phyloP scores from a whole-genome alignment of 169 alveolate genomes.

The Plasmodium sp. region DNA sequence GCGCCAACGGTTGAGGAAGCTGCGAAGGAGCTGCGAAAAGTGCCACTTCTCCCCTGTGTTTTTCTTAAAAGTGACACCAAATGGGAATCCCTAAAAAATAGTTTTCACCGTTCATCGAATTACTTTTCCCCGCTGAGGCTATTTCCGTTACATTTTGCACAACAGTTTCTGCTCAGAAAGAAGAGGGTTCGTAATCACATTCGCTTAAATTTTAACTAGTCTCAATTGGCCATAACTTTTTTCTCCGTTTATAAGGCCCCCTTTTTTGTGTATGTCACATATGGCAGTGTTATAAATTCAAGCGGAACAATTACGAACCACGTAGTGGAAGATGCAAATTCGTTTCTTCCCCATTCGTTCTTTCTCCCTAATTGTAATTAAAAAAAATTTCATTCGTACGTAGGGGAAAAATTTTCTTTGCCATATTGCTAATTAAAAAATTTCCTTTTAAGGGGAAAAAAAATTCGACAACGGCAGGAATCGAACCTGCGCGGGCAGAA shows the following conservation, averaged over 20 bases:
- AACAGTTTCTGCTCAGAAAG: not conserved
- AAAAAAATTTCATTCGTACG: not conserved
- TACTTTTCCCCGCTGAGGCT: not conserved
- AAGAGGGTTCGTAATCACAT: not conserved
- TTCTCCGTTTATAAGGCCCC: too few species aligned
- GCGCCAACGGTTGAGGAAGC: not conserved
- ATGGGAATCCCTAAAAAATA: not conserved
- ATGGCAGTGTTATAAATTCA: not conserved
- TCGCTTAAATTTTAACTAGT: not conserved
- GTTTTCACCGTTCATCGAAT: not conserved
- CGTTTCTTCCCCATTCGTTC: not conserved
- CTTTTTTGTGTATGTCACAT: not conserved
- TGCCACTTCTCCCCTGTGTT: not conserved
- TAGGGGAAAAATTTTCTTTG: not conserved
- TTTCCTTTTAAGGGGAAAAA: not conserved
- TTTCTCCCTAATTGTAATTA: not conserved
- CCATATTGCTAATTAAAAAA: not conserved
- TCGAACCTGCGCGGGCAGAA: conserved; percentile 99
- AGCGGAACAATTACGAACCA: not conserved
- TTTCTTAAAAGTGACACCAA: not conserved
- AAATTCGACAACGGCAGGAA: conserved; percentile 96
- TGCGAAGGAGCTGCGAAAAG: not conserved
- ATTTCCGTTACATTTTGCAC: not conserved
- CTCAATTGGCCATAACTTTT: too few species aligned
- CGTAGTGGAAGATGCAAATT: not conserved